Evolutionary conservation across 345 rosid genomes (phyloP).

Genomic region (Sisymbrium altissimum): DNA sequence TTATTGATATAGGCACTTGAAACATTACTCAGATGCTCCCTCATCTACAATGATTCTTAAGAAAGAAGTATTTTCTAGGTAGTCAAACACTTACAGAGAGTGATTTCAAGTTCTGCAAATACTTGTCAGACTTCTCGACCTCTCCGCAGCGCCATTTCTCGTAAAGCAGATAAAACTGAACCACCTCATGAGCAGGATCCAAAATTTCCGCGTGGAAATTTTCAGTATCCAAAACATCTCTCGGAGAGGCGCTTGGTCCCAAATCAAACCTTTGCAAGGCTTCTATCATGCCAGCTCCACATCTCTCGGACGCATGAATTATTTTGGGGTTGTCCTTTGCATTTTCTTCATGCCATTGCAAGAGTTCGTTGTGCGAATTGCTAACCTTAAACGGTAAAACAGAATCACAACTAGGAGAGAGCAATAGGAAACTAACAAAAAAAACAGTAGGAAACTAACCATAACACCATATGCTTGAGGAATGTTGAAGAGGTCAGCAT

Average conservation of each 20-base stretch:
- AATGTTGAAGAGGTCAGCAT: conserved; percentile 68
- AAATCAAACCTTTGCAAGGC: conserved; percentile 61
- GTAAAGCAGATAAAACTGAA: conserved; percentile 60
- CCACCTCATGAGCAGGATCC: conserved; percentile 51
- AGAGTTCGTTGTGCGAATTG: conserved; percentile 77
- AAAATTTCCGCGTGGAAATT: conserved; percentile 27
- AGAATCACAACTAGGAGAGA: not conserved
- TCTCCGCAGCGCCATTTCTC: conserved; percentile 92
- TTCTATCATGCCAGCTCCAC: conserved; percentile 84
- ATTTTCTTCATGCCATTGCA: conserved; percentile 72
- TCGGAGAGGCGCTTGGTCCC: conserved; percentile 67
- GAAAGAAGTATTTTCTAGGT: not conserved
- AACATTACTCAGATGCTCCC: not conserved
- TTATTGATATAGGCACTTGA: not conserved
- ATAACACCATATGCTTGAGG: conserved; percentile 75
- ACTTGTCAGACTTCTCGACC: conserved; percentile 56
- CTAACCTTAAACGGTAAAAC: conserved; percentile 49
- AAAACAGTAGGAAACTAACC: conserved; percentile 47
- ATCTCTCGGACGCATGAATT: conserved; percentile 63
- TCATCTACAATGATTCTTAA: not conserved
- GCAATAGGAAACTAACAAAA: not conserved
- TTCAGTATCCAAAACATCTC: conserved; percentile 50
- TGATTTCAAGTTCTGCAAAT: conserved; percentile 54
- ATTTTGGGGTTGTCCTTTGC: conserved; percentile 56
- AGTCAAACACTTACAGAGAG: conserved; percentile 50